Conservation (phyloP, 495 filamentous ascomycete species). For the Neurospora tetraspora region DNA sequence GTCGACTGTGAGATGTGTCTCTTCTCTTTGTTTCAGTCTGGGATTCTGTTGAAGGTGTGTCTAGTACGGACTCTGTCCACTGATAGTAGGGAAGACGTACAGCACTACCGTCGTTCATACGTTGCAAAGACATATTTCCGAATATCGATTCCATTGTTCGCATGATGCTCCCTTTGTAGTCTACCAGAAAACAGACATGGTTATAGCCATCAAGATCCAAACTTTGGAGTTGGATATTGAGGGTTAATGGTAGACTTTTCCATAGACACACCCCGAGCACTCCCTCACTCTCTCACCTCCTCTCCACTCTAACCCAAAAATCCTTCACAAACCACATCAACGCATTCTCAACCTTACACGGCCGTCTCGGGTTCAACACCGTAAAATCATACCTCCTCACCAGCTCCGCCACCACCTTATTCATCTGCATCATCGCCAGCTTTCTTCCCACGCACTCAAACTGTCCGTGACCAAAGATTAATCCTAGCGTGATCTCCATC, state of each 20-base stretch:
- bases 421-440: constrained; percentile 33
- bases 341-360: constrained; percentile 9
- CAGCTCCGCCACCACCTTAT: constrained; percentile 34
- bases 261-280: background rate
- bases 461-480: constrained; percentile 27
- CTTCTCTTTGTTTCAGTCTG: background rate
- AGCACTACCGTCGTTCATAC: background rate
- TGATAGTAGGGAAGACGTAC: background rate
- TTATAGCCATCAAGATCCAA: background rate
- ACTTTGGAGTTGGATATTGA: too few species aligned
- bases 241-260: too few species aligned
- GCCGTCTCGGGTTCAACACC: constrained; percentile 17
- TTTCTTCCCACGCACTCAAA: constrained; percentile 31
- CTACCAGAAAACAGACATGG: background rate
- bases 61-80: background rate
- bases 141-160: background rate
- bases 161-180: background rate
- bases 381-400: constrained; percentile 10
- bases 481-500: constrained; percentile 28
- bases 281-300: constrained; percentile 1
- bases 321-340: constrained; percentile 14
- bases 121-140: background rate
- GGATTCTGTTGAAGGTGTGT: background rate
- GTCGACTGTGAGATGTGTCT: background rate
- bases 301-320: constrained; percentile 13